A percentile compares a stretch with the other conserved stretches of the same genome.
phyloP scores from a whole-genome alignment of 805 yeast species.

The Saturnispora zaruensis region DNA sequence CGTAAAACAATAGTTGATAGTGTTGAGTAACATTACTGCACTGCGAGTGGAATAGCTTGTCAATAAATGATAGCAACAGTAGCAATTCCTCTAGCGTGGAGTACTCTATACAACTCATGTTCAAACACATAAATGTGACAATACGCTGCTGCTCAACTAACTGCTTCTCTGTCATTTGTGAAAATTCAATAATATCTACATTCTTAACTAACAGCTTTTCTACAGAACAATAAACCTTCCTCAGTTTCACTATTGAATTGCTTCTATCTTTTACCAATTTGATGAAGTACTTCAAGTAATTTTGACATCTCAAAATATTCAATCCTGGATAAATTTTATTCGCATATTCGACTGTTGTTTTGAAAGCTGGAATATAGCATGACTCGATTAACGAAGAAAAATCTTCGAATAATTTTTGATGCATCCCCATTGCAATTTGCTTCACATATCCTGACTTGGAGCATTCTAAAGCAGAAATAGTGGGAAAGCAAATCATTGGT shows the following conservation, averaged over 20 bases:
- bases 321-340: constrained; percentile 17
- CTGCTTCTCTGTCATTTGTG: constrained; percentile 2
- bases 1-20: constrained; percentile 6
- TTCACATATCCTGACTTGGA: constrained; percentile 38
- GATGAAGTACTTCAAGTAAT: constrained; percentile 35
- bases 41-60: constrained; percentile 29
- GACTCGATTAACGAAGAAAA: constrained; percentile 66
- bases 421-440: constrained; percentile 42
- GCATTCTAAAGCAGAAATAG: constrained; percentile 61
- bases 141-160: constrained; percentile 19
- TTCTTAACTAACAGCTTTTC: constrained; percentile 1
- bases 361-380: constrained; percentile 55
- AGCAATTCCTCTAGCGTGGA: constrained; percentile 44
- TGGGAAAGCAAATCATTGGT: constrained; percentile 62
- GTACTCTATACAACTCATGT: constrained; percentile 34
- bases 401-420: constrained; percentile 48
- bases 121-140: constrained; percentile 30
- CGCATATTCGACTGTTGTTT: constrained; percentile 41
- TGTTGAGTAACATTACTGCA: constrained; percentile 5
- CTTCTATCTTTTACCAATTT: constrained; percentile 32
- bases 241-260: constrained; percentile 6
- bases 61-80: constrained; percentile 35
- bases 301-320: constrained; percentile 24
- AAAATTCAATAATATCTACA: constrained; percentile 1
- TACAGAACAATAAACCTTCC: not conserved